phyloP scores from a whole-genome alignment of 495 filamentous ascomycete genomes.

The Penicillium maclennaniae region DNA sequence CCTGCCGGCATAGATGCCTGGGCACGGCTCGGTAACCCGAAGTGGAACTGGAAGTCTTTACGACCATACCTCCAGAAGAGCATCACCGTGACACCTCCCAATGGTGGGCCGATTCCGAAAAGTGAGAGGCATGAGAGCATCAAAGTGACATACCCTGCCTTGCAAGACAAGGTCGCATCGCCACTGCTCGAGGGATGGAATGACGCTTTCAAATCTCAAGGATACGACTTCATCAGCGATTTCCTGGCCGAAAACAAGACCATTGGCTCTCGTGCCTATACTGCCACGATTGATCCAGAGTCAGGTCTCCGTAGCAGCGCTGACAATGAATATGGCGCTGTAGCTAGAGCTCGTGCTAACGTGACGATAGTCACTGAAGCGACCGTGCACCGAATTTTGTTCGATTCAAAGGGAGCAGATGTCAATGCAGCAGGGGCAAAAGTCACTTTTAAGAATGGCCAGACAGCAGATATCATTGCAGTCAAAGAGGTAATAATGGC shows the following conservation, averaged over 20 bases:
- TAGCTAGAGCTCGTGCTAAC: slow-evolving; percentile 42
- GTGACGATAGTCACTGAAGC: slow-evolving; percentile 45
- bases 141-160: slow-evolving; percentile 20
- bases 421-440: slow-evolving; percentile 26
- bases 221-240: slow-evolving; percentile 13
- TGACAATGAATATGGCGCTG: slow-evolving; percentile 32
- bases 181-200: slow-evolving; percentile 26
- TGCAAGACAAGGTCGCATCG: slow-evolving; percentile 1
- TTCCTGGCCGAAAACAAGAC: slow-evolving; percentile 10
- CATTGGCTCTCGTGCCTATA: slow-evolving; percentile 12
- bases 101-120: neutral
- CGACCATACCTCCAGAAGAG: slow-evolving; percentile 38
- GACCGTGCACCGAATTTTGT: slow-evolving; percentile 40
- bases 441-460: slow-evolving; percentile 22
- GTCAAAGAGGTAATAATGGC: slow-evolving; percentile 49
- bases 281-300: slow-evolving; percentile 19
- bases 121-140: slow-evolving; percentile 13
- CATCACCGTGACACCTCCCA: slow-evolving; percentile 3
- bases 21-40: slow-evolving; percentile 48
- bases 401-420: slow-evolving; percentile 10
- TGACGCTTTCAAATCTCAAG: slow-evolving; percentile 15
- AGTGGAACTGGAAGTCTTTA: slow-evolving; percentile 50
- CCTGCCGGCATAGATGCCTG: slow-evolving; percentile 49
- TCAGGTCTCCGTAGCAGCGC: slow-evolving; percentile 33
- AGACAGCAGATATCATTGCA: slow-evolving; percentile 13